Base-by-base conservation (phyloP, 1,284 basidiomycete genomes). In the Rhodofomes roseus region DNA sequence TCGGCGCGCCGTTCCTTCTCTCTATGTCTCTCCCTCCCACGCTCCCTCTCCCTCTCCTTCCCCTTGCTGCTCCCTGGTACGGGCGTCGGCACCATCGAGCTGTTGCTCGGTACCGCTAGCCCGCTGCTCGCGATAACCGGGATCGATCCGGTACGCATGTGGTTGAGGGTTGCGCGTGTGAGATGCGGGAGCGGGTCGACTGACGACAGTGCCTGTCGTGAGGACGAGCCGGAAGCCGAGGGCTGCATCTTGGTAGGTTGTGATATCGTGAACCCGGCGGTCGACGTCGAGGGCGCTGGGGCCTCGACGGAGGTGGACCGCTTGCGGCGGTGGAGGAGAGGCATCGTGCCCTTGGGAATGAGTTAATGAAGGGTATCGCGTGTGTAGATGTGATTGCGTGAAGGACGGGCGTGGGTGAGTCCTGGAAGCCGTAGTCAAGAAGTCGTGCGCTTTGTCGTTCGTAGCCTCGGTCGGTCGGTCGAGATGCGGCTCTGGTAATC, bases 121-220 rank as follows among this genome's bases (percentile, higher is more conserved):
- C 50, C 50, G 50, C 29, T 52, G 50, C 50, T 52, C 50, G 31
- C 11, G 50, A 52, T 36, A 6, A 52, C 50, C 50, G 50, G 50
- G 16, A 52, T 36, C 25, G 31, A 34, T 22, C 50, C 50, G 8
- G 50, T 52, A 3, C 50, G 50, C 50, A 52, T 52, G 31, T 52
- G 50, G 29, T 22, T 37, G 14, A 52, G 50, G n/a, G 50, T 52
- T 31, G 31, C 31, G 31, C 50, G 50, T 25, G 50, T 52, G 50
- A 52, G 50, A 9, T 14, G 14, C 11, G 27, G 50, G 14, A 52
- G 18, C 31, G 50, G 31, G 20, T 52, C 50, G 18, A 25, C 34
- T 1, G 46, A 29, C 27, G 46, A 14, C 16, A 14, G 22, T 25
- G 46, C 16, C 22, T 23, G 46, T 6, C 46, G 46, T 25, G 46